These are phyloP conservation scores for Steccherinum ochraceum DNA, from an alignment of 768 basidiomycete genomes.

Conservation along the genomic window DNA sequence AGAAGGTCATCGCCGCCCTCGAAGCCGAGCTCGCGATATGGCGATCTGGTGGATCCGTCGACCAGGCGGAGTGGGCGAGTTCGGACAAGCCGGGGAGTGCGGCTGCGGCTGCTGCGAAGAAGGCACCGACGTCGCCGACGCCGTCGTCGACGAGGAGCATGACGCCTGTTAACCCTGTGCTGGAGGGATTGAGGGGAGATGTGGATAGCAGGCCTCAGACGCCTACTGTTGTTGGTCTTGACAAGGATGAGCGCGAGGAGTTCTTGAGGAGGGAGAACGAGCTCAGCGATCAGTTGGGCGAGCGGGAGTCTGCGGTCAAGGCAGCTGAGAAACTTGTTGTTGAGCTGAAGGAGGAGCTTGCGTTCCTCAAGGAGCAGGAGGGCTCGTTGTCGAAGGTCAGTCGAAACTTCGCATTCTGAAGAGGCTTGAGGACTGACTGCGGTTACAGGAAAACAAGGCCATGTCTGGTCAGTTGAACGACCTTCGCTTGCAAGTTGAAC, in stretches of 20 bases:
- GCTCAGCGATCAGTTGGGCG: constrained; percentile 85
- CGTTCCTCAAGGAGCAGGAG: constrained; percentile 90
- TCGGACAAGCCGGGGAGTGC: constrained; percentile 49
- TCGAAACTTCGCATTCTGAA: no score
- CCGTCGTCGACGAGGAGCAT: constrained; percentile 60
- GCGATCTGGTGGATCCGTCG: constrained; percentile 82
- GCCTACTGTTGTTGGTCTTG: constrained; percentile 80
- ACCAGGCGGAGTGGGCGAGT: constrained; percentile 75
- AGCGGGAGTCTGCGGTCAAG: constrained; percentile 78
- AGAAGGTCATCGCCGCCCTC: constrained; percentile 82
- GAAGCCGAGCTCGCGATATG: constrained; percentile 90
- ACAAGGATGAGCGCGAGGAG: constrained; percentile 96
- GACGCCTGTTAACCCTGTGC: constrained; percentile 68
- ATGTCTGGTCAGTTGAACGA: constrained; percentile 94
- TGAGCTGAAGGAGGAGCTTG: constrained; percentile 84
- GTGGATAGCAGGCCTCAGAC: constrained; percentile 86
- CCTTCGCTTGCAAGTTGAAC: constrained; percentile 83
- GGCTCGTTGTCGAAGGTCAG: constrained; percentile 65
- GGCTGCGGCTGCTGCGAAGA: constrained; percentile 39
- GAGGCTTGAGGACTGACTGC: no score
- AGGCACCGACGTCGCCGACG: constrained; percentile 49
- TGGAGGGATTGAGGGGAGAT: constrained; percentile 68
- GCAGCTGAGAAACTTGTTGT: constrained; percentile 82
- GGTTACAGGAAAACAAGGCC: constrained; percentile 77
- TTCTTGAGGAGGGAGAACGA: constrained; percentile 97